Conservation (phyloP, 495 filamentous ascomycete genomes). For the Halenospora varia region DNA sequence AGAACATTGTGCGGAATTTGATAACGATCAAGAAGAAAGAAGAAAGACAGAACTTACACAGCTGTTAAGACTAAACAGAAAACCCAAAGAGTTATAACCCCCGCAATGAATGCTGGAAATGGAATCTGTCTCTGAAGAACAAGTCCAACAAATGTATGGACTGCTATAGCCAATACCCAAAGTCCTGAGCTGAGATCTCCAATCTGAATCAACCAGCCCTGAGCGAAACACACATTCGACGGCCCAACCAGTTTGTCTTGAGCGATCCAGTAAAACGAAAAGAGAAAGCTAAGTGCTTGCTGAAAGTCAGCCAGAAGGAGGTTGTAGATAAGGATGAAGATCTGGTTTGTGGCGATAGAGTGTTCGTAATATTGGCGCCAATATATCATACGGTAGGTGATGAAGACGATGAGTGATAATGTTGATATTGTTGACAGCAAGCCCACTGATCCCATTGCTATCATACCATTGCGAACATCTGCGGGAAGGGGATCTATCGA, state of each 20-base stretch:
- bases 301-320: slow-evolving; percentile 59
- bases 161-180: slow-evolving; percentile 56
- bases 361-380: slow-evolving; percentile 43
- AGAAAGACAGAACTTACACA: slow-evolving; percentile 20
- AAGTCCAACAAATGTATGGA: slow-evolving; percentile 56
- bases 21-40: not conserved
- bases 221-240: slow-evolving; percentile 50
- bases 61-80: slow-evolving; percentile 46
- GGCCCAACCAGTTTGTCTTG: slow-evolving; percentile 45
- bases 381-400: slow-evolving; percentile 49
- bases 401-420: slow-evolving; percentile 38
- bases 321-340: slow-evolving; percentile 62
- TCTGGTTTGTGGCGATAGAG: slow-evolving; percentile 53
- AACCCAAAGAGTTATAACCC: slow-evolving; percentile 44
- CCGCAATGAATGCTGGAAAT: slow-evolving; percentile 38
- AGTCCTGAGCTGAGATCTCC: slow-evolving; percentile 58
- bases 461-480: slow-evolving; percentile 25
- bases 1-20: too few species aligned
- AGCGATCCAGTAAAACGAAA: slow-evolving; percentile 53
- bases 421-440: slow-evolving; percentile 44
- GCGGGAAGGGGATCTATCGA: slow-evolving; percentile 13
- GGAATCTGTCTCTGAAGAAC: slow-evolving; percentile 42
- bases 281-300: slow-evolving; percentile 54
- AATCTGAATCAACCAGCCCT: slow-evolving; percentile 59
- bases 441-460: slow-evolving; percentile 43